Evolutionary conservation across 768 basidiomycete genomes (phyloP).

Genomic region (Boletellus sp.): DNA sequence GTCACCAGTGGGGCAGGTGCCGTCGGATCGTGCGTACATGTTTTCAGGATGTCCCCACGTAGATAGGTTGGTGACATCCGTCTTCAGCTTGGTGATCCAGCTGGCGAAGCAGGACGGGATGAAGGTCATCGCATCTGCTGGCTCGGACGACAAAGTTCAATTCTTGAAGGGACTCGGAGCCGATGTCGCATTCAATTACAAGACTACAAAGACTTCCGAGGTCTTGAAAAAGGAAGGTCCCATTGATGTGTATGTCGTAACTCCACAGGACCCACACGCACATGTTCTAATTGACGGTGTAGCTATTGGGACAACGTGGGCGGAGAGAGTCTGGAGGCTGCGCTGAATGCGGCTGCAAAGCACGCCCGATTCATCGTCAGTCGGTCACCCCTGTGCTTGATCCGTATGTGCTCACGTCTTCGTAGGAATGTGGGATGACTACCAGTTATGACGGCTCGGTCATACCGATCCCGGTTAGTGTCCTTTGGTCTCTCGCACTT

Average conservation of each 20-base stretch:
- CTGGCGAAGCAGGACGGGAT: constrained; percentile 48
- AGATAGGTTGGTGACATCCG: not conserved
- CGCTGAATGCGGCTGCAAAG: constrained; percentile 42
- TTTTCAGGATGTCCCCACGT: not conserved
- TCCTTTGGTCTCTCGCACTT: not conserved
- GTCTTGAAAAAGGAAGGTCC: constrained; percentile 56
- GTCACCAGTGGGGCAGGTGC: constrained; percentile 43
- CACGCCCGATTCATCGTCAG: constrained; percentile 48
- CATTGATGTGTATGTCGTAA: constrained; percentile 42
- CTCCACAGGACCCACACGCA: not conserved
- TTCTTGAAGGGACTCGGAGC: constrained; percentile 60
- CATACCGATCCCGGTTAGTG: not conserved
- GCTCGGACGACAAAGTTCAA: constrained; percentile 69
- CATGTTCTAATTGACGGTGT: not conserved
- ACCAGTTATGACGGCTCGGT: not conserved
- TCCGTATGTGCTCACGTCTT: not conserved
- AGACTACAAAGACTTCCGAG: constrained; percentile 50
- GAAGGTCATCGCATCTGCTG: constrained; percentile 69
- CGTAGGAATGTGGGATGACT: constrained; percentile 33
- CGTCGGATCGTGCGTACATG: constrained; percentile 54
- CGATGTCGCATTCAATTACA: constrained; percentile 73
- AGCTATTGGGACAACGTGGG: constrained; percentile 50
- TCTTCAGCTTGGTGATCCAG: constrained; percentile 44
- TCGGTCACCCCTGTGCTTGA: not conserved
- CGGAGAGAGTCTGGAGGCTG: constrained; percentile 55